phyloP scores from a whole-genome alignment of 2,329 filamentous ascomycete species.

The Hortaea werneckii region DNA sequence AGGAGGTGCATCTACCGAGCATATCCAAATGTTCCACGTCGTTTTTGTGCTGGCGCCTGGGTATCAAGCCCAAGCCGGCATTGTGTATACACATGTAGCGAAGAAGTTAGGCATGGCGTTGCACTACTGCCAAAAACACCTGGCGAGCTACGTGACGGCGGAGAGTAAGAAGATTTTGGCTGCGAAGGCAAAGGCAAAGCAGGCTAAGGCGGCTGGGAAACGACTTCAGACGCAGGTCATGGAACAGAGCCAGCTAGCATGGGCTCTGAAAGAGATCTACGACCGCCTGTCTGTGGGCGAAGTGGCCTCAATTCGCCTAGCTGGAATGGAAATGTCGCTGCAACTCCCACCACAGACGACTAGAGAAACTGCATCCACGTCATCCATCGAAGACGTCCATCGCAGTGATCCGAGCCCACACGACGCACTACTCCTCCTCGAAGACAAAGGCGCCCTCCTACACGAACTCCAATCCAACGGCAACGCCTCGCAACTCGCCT shows the following conservation, averaged over 20 bases:
- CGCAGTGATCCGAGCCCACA: constrained; percentile 44
- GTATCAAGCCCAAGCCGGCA: constrained; percentile 54
- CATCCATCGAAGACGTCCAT: background rate
- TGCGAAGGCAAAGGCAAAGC: constrained; percentile 72
- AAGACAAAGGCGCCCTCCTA: constrained; percentile 72
- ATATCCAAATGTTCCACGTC: constrained; percentile 97
- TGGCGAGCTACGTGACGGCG: constrained; percentile 77
- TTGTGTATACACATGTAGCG: constrained; percentile 80
- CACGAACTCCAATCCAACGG: constrained; percentile 61
- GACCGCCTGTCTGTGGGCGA: constrained; percentile 10
- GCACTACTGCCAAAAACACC: constrained; percentile 79
- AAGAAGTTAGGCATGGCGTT: constrained; percentile 88
- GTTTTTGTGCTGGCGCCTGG: constrained; percentile 82
- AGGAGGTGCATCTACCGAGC: constrained; percentile 27
- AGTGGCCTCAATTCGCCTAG: constrained; percentile 41
- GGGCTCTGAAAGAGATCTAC: constrained; percentile 21
- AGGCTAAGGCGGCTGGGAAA: constrained; percentile 35
- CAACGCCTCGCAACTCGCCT: constrained; percentile 60
- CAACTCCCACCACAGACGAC: constrained; percentile 41
- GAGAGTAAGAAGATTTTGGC: constrained; percentile 75
- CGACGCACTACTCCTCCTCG: constrained; percentile 74
- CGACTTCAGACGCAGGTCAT: constrained; percentile 15
- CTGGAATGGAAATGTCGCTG: constrained; percentile 58
- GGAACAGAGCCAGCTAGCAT: constrained; percentile 22
- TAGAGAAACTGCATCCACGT: constrained; percentile 43